A percentile compares a stretch with the other conserved stretches of the same genome.
These are phyloP conservation scores for Cruciata laevipes DNA, from an alignment of 257 asterid genomes.

Conservation along the genomic window DNA sequence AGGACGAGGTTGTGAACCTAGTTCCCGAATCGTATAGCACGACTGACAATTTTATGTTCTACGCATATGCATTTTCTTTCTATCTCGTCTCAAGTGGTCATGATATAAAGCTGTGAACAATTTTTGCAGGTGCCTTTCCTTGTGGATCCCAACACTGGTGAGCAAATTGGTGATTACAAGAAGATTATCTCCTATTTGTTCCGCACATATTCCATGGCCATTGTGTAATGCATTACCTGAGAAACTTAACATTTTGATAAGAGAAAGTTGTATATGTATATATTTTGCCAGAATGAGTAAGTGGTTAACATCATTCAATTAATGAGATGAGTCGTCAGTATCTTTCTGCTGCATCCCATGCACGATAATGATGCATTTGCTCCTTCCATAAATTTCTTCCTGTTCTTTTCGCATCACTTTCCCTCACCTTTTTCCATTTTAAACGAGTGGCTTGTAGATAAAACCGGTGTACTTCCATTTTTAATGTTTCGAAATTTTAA, in stretches of 20 bases:
- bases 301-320: too few species aligned
- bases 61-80: background rate
- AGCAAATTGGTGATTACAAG: conserved; percentile 46
- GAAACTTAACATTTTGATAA: background rate
- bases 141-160: conserved; percentile 57
- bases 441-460: too few species aligned
- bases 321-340: too few species aligned
- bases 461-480: too few species aligned
- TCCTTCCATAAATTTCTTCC: too few species aligned
- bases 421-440: too few species aligned
- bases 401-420: too few species aligned
- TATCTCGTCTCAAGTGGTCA: background rate
- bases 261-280: background rate
- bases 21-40: background rate
- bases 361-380: too few species aligned
- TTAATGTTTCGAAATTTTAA: too few species aligned
- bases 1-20: background rate
- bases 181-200: conserved; percentile 51
- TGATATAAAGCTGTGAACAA: background rate
- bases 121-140: conserved; percentile 67
- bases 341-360: too few species aligned
- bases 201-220: conserved; percentile 33
- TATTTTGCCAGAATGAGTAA: too few species aligned
- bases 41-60: background rate
- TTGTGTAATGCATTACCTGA: background rate